These are phyloP conservation scores for Thermothielavioides terrestris DNA, from an alignment of 495 filamentous ascomycete genomes.

Conservation along the genomic window DNA sequence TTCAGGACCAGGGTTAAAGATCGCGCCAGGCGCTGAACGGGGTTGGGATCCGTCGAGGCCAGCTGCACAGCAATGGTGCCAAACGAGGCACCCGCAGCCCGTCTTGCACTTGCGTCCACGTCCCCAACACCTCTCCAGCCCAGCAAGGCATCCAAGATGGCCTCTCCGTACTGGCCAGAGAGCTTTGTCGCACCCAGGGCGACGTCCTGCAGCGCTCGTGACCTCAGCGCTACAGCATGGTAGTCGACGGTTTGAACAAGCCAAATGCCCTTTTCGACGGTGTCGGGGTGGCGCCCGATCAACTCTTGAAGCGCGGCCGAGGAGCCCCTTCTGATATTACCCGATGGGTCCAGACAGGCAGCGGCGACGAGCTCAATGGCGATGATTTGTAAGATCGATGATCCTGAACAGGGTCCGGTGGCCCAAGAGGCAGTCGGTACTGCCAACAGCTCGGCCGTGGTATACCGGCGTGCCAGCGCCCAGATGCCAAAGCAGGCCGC, in stretches of 20 bases:
- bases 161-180: constrained; percentile 57
- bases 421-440: constrained; percentile 38
- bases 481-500: constrained; percentile 94
- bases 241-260: constrained; percentile 89
- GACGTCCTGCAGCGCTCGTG: constrained; percentile 70
- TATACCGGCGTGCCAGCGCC: constrained; percentile 82
- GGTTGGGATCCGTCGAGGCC: constrained; percentile 9
- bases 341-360: constrained; percentile 79
- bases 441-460: constrained; percentile 62
- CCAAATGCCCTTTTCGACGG: constrained; percentile 66
- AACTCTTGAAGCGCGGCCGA: constrained; percentile 93
- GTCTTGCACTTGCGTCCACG: constrained; percentile 60
- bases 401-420: not conserved
- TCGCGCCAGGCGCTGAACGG: constrained; percentile 20
- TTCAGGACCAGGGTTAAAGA: constrained; percentile 31
- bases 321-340: constrained; percentile 85
- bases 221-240: constrained; percentile 79
- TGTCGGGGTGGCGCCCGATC: constrained; percentile 84
- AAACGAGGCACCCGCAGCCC: constrained; percentile 60
- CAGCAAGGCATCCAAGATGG: constrained; percentile 61
- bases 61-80: constrained; percentile 47
- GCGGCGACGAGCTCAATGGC: constrained; percentile 71
- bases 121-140: constrained; percentile 82
- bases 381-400: constrained; percentile 61
- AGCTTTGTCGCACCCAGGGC: constrained; percentile 57